Percentiles rank a stretch among this genome's conserved stretches.
Evolutionary conservation across 2,329 filamentous ascomycete genomes (phyloP).

Genomic region (Sordariomycetes sp.): DNA sequence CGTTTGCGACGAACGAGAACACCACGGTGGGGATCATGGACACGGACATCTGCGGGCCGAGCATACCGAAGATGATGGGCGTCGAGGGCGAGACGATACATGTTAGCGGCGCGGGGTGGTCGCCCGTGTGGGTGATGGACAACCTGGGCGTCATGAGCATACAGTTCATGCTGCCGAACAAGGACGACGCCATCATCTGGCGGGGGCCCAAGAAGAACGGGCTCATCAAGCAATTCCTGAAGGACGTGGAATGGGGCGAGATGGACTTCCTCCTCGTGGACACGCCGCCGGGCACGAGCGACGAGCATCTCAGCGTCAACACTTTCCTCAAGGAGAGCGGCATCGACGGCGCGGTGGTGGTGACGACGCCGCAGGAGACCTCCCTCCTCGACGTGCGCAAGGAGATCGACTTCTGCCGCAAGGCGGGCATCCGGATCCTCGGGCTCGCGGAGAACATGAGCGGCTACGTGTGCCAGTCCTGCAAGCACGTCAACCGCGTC

Average conservation of each 20-base stretch:
- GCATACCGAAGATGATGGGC: constrained; percentile 98
- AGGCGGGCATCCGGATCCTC: constrained; percentile 80
- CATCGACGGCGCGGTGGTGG: constrained; percentile 84
- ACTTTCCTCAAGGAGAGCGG: constrained; percentile 82
- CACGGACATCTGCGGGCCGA: constrained; percentile 92
- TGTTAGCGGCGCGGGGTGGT: constrained; percentile 80
- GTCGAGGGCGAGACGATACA: constrained; percentile 92
- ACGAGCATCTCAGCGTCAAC: constrained; percentile 93
- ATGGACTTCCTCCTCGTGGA: constrained; percentile 90
- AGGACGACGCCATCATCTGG: constrained; percentile 96
- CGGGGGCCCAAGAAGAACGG: constrained; percentile 97
- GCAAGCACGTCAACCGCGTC: constrained; percentile 71
- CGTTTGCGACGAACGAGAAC: constrained; percentile 71
- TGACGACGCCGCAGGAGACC: constrained; percentile 94
- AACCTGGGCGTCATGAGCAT: constrained; percentile 95
- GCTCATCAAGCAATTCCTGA: constrained; percentile 93
- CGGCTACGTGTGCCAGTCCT: constrained; percentile 91
- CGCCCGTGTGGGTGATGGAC: constrained; percentile 88
- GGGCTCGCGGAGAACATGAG: constrained; percentile 98
- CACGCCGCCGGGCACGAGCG: constrained; percentile 88
- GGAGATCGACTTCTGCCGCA: constrained; percentile 94
- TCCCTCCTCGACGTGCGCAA: constrained; percentile 86
- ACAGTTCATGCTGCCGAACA: constrained; percentile 92
- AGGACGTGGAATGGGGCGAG: constrained; percentile 96
- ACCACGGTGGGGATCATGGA: constrained; percentile 91